Conservation (phyloP, 129 eudicot species). For the Gnaphalium uliginosum region DNA sequence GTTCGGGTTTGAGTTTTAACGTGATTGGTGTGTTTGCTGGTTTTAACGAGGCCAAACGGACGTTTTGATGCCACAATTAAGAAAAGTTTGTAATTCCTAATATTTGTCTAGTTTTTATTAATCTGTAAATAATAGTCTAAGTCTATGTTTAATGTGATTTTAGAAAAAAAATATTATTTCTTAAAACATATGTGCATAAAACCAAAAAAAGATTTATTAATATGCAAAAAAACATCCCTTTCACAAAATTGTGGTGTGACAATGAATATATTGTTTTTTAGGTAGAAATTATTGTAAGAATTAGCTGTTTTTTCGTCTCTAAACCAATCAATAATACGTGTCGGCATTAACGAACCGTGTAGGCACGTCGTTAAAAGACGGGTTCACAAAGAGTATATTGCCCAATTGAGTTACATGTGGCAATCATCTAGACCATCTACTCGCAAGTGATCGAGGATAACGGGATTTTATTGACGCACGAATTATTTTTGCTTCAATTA, state of each 20-base stretch:
- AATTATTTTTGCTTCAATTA: neutral
- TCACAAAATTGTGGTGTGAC: neutral
- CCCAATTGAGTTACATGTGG: neutral
- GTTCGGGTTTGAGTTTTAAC: neutral
- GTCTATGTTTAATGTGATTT: too few species aligned
- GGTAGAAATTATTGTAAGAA: neutral
- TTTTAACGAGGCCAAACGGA: neutral
- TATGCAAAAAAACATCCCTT: neutral
- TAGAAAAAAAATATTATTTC: too few species aligned
- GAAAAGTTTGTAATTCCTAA: too few species aligned
- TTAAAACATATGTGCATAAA: too few species aligned
- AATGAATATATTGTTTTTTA: neutral
- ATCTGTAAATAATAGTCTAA: too few species aligned
- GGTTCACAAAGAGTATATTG: neutral
- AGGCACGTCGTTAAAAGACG: conserved; percentile 30
- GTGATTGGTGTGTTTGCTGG: conserved; percentile 11
- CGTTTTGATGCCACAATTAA: neutral
- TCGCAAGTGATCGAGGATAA: neutral
- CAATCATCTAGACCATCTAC: neutral
- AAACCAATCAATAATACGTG: conserved; percentile 24
- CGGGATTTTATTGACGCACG: neutral
- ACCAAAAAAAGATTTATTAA: too few species aligned
- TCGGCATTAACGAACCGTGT: conserved; percentile 26
- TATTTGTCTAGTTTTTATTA: too few species aligned
- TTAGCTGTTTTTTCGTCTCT: neutral